These are phyloP conservation scores for Blastocystis sp. DNA, from an alignment of 352 stramenopile species.

Conservation along the genomic window DNA sequence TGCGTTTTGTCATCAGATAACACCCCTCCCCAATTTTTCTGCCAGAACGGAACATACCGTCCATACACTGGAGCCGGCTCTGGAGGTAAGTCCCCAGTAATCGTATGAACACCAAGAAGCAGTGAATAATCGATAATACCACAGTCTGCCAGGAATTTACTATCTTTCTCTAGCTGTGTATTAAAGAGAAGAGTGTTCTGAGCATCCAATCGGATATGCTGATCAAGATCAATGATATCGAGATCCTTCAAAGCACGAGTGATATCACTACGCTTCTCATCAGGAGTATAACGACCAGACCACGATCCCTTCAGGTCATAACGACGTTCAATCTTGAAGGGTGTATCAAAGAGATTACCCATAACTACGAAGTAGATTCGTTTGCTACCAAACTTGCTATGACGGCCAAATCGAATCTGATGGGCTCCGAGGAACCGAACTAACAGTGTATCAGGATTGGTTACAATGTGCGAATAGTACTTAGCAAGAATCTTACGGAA, in stretches of 20 bases:
- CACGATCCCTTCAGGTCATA: constrained; percentile 86
- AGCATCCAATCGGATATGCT: constrained; percentile 80
- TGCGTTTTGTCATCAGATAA: constrained; percentile 67
- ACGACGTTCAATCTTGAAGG: constrained; percentile 84
- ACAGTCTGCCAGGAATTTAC: constrained; percentile 84
- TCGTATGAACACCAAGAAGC: constrained; percentile 85
- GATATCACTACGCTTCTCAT: constrained; percentile 70
- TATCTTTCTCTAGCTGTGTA: constrained; percentile 78
- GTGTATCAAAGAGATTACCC: constrained; percentile 91
- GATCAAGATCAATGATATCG: constrained; percentile 81
- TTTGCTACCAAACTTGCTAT: constrained; percentile 84
- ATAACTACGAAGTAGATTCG: constrained; percentile 92
- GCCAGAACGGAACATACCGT: constrained; percentile 46
- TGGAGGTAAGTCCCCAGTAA: constrained; percentile 60
- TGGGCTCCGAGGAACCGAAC: constrained; percentile 95
- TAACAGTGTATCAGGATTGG: constrained; percentile 93
- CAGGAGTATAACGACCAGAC: constrained; percentile 75
- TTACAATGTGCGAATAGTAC: constrained; percentile 93
- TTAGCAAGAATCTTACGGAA: constrained; percentile 90
- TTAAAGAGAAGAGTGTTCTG: constrained; percentile 79
- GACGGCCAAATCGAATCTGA: constrained; percentile 75
- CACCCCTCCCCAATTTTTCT: constrained; percentile 63
- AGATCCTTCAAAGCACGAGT: constrained; percentile 82
- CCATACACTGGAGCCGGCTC: constrained; percentile 9
- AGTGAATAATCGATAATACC: constrained; percentile 92